Conservation (phyloP, 2,329 filamentous ascomycete genomes). For the Fusarium equiseti region DNA sequence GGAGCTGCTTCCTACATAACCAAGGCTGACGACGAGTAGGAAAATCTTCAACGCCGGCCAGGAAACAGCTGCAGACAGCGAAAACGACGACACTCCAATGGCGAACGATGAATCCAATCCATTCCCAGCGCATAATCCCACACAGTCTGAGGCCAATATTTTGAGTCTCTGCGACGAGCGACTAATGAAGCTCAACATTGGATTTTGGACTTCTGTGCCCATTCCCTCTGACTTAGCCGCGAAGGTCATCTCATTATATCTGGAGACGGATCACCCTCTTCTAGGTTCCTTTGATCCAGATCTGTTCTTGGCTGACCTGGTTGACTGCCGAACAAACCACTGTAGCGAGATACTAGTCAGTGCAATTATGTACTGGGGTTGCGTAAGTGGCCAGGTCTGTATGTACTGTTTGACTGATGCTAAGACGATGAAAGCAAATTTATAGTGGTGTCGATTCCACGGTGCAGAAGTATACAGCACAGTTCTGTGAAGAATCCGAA, state of each 20-base stretch:
- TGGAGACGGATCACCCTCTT: conserved; percentile 55
- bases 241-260: conserved; percentile 53
- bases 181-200: conserved; percentile 47
- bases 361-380: conserved; percentile 29
- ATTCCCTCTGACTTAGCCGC: conserved; percentile 50
- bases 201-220: conserved; percentile 52
- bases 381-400: conserved; percentile 11
- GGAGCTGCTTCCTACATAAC: neutral
- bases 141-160: neutral
- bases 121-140: conserved; percentile 6
- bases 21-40: neutral
- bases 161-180: conserved; percentile 43
- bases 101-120: conserved; percentile 5
- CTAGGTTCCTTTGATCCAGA: conserved; percentile 53
- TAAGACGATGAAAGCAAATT: conserved; percentile 29
- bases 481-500: conserved; percentile 29
- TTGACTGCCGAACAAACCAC: conserved; percentile 25
- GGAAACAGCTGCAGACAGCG: neutral
- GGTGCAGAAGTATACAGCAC: neutral
- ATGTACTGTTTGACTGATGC: neutral
- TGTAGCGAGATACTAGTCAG: conserved; percentile 20
- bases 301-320: conserved; percentile 53
- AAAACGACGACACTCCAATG: neutral
- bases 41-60: neutral
- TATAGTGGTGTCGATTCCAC: conserved; percentile 5